Percentiles rank a stretch among this genome's conserved stretches.
Evolutionary conservation across 1,139 yeast species (phyloP).

Genomic region (Arxiozyma heterogenica): DNA sequence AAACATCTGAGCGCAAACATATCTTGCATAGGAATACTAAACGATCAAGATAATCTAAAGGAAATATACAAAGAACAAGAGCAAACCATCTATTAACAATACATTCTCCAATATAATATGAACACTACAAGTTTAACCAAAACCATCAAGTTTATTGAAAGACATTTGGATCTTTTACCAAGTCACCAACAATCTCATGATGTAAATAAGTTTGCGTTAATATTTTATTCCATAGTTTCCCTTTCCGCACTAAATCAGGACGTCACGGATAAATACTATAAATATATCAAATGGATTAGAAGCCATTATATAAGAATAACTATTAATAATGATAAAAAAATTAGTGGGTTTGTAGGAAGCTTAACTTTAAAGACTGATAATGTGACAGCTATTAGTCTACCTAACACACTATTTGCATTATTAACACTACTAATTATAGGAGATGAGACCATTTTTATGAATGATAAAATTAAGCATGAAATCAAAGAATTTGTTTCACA

Average conservation of each 20-base stretch:
- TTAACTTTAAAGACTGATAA: slow-evolving; percentile 10
- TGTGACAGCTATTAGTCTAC: slow-evolving; percentile 18
- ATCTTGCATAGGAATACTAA: background rate
- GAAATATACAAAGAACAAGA: too few relatives aligned
- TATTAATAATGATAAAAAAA: slow-evolving; percentile 2
- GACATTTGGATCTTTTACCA: slow-evolving; percentile 25
- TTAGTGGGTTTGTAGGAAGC: slow-evolving; percentile 26
- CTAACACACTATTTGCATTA: slow-evolving; percentile 28
- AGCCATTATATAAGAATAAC: slow-evolving; percentile 11
- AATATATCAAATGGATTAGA: slow-evolving; percentile 16
- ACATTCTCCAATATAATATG: background rate
- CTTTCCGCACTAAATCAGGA: slow-evolving; percentile 15
- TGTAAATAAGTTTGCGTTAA: slow-evolving; percentile 25
- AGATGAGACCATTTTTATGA: slow-evolving; percentile 13
- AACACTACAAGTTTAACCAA: slow-evolving; percentile 7
- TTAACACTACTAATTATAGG: slow-evolving; percentile 13
- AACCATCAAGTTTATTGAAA: slow-evolving; percentile 22
- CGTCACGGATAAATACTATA: slow-evolving; percentile 10
- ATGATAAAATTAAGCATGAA: slow-evolving; percentile 8
- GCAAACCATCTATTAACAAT: background rate
- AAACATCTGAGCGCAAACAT: too few relatives aligned
- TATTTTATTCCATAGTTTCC: slow-evolving; percentile 23
- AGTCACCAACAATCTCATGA: slow-evolving; percentile 24
- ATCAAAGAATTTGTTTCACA: slow-evolving; percentile 17
- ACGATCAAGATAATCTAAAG: background rate